Base-by-base conservation (phyloP, 2,329 filamentous ascomycete genomes). In the Harringtonia lauricola region DNA sequence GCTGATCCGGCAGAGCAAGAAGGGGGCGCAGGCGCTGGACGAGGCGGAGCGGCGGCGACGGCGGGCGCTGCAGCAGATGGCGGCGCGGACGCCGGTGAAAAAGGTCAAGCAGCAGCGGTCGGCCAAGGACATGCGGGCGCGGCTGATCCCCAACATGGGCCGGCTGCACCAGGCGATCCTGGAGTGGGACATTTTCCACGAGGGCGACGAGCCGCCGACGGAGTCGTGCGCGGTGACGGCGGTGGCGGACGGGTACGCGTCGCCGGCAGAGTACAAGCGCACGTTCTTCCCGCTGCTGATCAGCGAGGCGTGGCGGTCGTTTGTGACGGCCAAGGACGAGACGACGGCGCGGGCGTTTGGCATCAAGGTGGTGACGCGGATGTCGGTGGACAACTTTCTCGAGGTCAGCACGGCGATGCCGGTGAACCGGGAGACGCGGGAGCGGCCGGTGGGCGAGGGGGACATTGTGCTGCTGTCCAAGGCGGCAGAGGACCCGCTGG, bases 291-390 rank as follows among this genome's bases (percentile, higher is more conserved):
- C 90, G 7, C 70, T 98, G 19, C 72, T 98, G 29, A 79, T 92
- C 26, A 82, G 94, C 22, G 92, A 98, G 67, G 90, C 90, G 26
- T 98, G 92, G 92, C 85, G 94, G 57, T 85, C 86, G 5, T 92
- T 98, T 59, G 81, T 94, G 41, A 89, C 87, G 40, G 77, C 86
- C 18, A 89, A 89, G 59, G 87, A 95, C 55, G 92, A 98, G 61
- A 78, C 81, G 39, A 84, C 76, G 18, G 79, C 80, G 50, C 87
- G 83, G 57, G 70, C 86, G 0, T 94, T 95, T 56, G 86, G 88
- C 47, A 79, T 96, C 61, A 94, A 89, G 57, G 76, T 98, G 42
- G 76, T 85, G 40, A 94, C 84, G 55, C 83, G 92, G 48, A 81
- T 92, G 56, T 92, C 81, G 38, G 88, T 98, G 12, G 92, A 98